phyloP scores from a whole-genome alignment of 805 yeast genomes.

The Nakazawaea siamensis region DNA sequence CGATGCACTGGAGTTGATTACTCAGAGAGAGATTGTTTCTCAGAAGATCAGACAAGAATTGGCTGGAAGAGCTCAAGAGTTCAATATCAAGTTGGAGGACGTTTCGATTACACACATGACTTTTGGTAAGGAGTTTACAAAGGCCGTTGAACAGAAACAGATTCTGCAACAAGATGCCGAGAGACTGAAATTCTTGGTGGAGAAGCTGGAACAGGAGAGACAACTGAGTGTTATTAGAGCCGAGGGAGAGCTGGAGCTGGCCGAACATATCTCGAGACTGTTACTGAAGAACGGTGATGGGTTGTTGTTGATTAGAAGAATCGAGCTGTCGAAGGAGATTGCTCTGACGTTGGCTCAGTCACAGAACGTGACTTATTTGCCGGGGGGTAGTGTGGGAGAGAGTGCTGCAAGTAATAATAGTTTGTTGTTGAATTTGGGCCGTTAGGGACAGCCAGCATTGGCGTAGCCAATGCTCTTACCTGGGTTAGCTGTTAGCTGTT shows the following conservation, averaged over 20 bases:
- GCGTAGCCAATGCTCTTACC: no score
- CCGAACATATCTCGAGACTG: conserved; percentile 90
- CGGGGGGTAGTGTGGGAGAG: conserved; percentile 36
- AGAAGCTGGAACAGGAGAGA: conserved; percentile 95
- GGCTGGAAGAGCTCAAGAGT: conserved; percentile 74
- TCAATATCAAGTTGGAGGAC: conserved; percentile 87
- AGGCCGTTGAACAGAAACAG: conserved; percentile 97
- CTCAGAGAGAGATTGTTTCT: conserved; percentile 93
- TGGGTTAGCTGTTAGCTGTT: no score
- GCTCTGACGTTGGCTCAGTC: conserved; percentile 81
- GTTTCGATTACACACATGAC: conserved; percentile 98
- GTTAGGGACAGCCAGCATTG: no score
- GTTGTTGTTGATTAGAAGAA: conserved; percentile 82
- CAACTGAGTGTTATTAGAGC: conserved; percentile 94
- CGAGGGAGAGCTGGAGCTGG: conserved; percentile 99
- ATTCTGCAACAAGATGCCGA: conserved; percentile 99
- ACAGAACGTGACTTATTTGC: conserved; percentile 84
- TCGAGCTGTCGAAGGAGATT: conserved; percentile 94
- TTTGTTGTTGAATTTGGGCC: conserved; percentile 62
- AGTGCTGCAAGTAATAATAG: conserved; percentile 33
- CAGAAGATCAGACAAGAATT: conserved; percentile 84
- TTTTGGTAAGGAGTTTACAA: conserved; percentile 92
- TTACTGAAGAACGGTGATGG: conserved; percentile 95
- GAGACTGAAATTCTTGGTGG: conserved; percentile 88
- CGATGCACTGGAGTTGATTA: conserved; percentile 93